Base-by-base conservation (phyloP, 805 yeast genomes). In the Vanderwaltozyma polyspora region DNA sequence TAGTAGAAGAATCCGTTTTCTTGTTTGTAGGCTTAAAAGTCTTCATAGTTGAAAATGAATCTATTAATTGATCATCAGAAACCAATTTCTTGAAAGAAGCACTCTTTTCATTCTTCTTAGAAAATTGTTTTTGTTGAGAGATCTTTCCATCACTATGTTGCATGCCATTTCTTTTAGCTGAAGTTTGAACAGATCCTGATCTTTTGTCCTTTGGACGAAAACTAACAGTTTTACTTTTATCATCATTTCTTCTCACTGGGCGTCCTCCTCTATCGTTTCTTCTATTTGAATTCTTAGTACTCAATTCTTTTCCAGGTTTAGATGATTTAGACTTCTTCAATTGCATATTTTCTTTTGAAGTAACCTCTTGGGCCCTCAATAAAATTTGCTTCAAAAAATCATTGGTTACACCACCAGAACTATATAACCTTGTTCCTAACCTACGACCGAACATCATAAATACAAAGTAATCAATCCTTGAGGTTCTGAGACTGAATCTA, bases 321-420 rank as follows among this genome's bases (percentile, higher is more conserved):
- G 7, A 10, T 8, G 10, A 21, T 10, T 10, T 21, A 8, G 23
- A 21, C 10, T 21, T 21, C 10, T 21, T 10, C 7, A 7, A 8
- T 8, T 7, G 10, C 10, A 21, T 10, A 8, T 21, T 21, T 21
- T 7, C 7, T 21, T 21, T 21, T 21, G 55, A 42, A 12, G 58
- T 45, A 11, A 54, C 55, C 31, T 54, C 52, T 32, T 54, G 52
- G 14, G 59, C 60, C 32, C 49, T 47, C n/a, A 42, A 44, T 21
- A 55, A 39, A 10, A 55, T 48, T 19, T 47, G 48, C 22, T 51
- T 47, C 32, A 55, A 42, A 30, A 54, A 55, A 31, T 55, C 59
- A 36, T 53, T 51, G 1, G 59, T 48, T 11, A 54, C 45, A 23
- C 33, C 33, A 9, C 44, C 41, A 25, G 49, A 45, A 33, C 52